phyloP scores from a whole-genome alignment of 176 grass and related monocot genomes.

The Oryza brachyantha region DNA sequence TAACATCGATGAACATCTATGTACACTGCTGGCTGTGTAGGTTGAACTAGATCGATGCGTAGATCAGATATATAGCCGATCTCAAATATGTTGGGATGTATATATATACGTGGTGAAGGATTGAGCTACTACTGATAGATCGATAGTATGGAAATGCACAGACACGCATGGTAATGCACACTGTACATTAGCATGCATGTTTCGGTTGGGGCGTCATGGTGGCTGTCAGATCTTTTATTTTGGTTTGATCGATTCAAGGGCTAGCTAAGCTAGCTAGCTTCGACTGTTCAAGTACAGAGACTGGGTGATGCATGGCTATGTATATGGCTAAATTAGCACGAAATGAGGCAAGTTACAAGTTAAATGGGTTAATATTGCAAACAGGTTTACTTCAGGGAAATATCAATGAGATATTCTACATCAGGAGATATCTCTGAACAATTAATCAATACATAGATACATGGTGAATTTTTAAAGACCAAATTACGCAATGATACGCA shows the following conservation, averaged over 20 bases:
- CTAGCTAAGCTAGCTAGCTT: not conserved
- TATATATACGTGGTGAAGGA: not conserved
- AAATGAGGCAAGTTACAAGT: not conserved
- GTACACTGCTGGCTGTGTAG: conserved; percentile 14
- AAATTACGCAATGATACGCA: conserved; percentile 8
- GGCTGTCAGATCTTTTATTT: conserved; percentile 33
- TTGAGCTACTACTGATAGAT: too few relatives aligned
- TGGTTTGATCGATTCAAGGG: conserved; percentile 34
- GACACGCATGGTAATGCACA: conserved; percentile 33
- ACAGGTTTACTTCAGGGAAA: not conserved
- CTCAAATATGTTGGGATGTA: not conserved
- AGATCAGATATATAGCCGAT: conserved; percentile 17
- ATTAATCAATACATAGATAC: not conserved
- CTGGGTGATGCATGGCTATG: not conserved
- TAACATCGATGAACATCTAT: conserved; percentile 1
- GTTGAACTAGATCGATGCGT: not conserved
- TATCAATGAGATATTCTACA: not conserved
- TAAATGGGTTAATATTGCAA: not conserved
- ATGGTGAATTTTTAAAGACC: not conserved
- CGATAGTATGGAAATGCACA: conserved; percentile 30
- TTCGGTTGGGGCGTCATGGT: conserved; percentile 1
- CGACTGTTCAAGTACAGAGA: conserved; percentile 19
- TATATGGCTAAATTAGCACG: not conserved
- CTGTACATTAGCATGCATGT: conserved; percentile 30
- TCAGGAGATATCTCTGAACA: not conserved